Evolutionary conservation across 2,329 filamentous ascomycete genomes (phyloP), one percentile per base, ranked within the genome.

Genomic region (Clonostachys rosea): DNA sequence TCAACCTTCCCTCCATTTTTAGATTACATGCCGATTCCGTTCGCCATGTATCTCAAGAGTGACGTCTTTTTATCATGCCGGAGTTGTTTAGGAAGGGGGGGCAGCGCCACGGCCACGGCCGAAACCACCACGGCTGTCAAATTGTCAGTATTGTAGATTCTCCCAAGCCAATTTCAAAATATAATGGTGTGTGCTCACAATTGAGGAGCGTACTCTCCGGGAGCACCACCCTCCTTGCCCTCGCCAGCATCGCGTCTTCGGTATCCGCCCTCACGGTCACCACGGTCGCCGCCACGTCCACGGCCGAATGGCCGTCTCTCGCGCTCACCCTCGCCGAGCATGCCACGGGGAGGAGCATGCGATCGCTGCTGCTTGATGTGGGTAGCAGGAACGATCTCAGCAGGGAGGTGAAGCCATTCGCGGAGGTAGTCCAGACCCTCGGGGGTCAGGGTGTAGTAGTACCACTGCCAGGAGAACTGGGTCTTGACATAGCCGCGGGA

Each of bases 331-430:
- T 95, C 91, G 65, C 91, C 91, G 79, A 97, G 85, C 94, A 99
- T 97, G 70, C 94, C 94, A 68, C 94, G 91, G 69, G 94, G 92
- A 75, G 92, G 92, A 78, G 91, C 91, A 78, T 96, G 91, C 66
- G 90, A 94, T 76, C 94, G 90, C 84, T 96, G 91, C 83, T 96
- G 91, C 89, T 99, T 99, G 81, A 99, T 97, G 87, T 99, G 94
- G 68, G 94, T 99, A 68, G 95, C 91, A 64, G 94, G 94, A 61
- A 99, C 94, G 70, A 99, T 96, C 86, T 99, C 94, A 71, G 94
- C 91, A 67, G 94, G 94, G 66, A 99, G 88, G 80, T 99, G 94
- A 65, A 99, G 91, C 94, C 94, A 99, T 83, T 99, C 94, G 72
- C 94, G 92, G 74, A 99, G 91, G 85, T 99, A 99, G 82, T 97